These are phyloP conservation scores for Leccinum laetum DNA, from an alignment of 1,284 basidiomycete genomes.

Conservation along the genomic window DNA sequence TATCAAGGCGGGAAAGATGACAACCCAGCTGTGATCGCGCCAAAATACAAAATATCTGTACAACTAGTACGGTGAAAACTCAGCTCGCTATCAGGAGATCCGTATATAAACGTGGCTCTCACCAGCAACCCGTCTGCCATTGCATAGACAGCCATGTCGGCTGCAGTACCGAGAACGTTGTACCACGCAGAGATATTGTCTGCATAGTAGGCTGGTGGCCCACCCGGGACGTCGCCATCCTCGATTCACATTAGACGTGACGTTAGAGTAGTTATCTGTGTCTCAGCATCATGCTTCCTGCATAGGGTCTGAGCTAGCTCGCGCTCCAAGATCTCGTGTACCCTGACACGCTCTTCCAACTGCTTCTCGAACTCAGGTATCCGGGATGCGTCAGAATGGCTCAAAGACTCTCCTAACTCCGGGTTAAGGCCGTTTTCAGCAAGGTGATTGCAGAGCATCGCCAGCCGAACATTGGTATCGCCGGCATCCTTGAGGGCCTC, in stretches of 20 bases:
- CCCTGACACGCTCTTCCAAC: slow-evolving; percentile 68
- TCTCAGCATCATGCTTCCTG: slow-evolving; percentile 73
- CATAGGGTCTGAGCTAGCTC: slow-evolving; percentile 65
- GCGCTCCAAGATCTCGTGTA: slow-evolving; percentile 74
- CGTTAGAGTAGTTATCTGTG: slow-evolving; percentile 62
- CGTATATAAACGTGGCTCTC: background rate
- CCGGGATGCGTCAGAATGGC: slow-evolving; percentile 46
- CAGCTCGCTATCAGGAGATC: no score
- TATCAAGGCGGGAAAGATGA: no score
- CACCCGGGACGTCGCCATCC: slow-evolving; percentile 1
- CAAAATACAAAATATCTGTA: no score
- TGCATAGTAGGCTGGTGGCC: background rate
- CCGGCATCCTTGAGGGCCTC: slow-evolving; percentile 71
- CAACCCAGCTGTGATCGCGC: no score
- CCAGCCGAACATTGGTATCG: slow-evolving; percentile 76
- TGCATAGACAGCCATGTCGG: slow-evolving; percentile 2
- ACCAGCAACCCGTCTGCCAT: slow-evolving; percentile 10
- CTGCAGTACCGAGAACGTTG: slow-evolving; percentile 1
- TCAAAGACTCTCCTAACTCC: slow-evolving; percentile 58
- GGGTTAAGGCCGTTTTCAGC: slow-evolving; percentile 85
- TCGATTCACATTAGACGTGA: slow-evolving; percentile 30
- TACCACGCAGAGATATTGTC: slow-evolving; percentile 8
- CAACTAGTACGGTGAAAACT: no score
- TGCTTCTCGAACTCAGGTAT: slow-evolving; percentile 74
- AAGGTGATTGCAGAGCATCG: slow-evolving; percentile 84